Base-by-base conservation (phyloP, 2,329 filamentous ascomycete species). In the Cadophora sp. region DNA sequence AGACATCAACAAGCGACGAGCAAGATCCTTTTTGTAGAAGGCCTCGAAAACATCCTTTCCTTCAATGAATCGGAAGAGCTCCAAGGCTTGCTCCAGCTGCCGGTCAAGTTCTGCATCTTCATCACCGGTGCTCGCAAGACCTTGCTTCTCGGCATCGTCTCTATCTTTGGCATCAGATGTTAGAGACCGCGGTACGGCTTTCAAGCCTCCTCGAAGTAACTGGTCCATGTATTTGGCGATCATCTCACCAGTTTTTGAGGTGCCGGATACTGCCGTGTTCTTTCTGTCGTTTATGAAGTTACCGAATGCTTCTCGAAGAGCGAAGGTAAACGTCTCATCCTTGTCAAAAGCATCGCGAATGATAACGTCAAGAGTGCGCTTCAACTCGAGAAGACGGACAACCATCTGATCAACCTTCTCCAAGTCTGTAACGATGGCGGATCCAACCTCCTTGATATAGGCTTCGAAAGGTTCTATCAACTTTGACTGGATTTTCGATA, bases 11-110 rank as follows among this genome's bases (percentile, higher is more conserved):
- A 99, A 82, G 58, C 96, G 88, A 19, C 94, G 88, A 0, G 97
- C 95, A 62, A 99, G 86, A 77, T 98, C 96, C 76, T 96, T 97
- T 83, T 99, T 99, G 86, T 99, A 99, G 78, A 99, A 99, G 0
- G 96, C 95, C 79, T 99, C 96, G 71, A 99, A 99, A 0, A 97
- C 92, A 65, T 97, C 95, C 79, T 99, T 99, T 72, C 96, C 96
- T 77, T 98, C 91, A 40, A 99, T 93, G 79, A 98, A 98, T 5
- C 97, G 89, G 85, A 99, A 99, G 4, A 99, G 84, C 79, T 98
- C 95, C 2, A 99, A 84, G 0, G 93, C 94, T 77, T 97, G 92
- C 74, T 99, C 94, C 12, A 99, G 85, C 78, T 98, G 96, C 46
- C 91, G 89, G 76, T 97, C 94, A 68, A 99, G 87, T 79, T 97